Conservation (phyloP, 179 eudicot genomes). For the Carnegiea gigantea region DNA sequence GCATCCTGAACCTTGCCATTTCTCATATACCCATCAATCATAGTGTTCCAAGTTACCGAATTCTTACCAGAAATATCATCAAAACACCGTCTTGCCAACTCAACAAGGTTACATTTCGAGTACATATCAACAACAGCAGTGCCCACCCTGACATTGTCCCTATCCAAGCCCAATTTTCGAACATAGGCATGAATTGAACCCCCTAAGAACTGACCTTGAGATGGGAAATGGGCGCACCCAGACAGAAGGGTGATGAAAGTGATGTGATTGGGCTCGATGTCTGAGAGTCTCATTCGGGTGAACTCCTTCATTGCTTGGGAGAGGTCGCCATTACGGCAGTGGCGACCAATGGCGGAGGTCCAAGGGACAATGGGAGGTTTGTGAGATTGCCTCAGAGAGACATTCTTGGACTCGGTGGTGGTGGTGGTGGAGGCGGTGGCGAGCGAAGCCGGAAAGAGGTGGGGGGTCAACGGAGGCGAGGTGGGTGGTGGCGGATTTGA, state of each 20-base stretch:
- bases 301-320: slow-evolving; percentile 41
- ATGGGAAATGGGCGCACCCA: slow-evolving; percentile 56
- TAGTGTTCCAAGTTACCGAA: slow-evolving; percentile 65
- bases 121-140: slow-evolving; percentile 67
- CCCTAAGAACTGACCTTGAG: slow-evolving; percentile 35
- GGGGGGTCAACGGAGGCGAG: slow-evolving; percentile 17
- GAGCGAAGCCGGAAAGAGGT: slow-evolving; percentile 17
- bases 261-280: slow-evolving; percentile 58
- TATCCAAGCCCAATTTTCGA: slow-evolving; percentile 53
- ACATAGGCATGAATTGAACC: slow-evolving; percentile 52
- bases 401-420: slow-evolving; percentile 20
- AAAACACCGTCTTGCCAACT: slow-evolving; percentile 43
- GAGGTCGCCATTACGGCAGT: slow-evolving; percentile 51
- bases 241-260: slow-evolving; percentile 74
- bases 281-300: slow-evolving; percentile 54
- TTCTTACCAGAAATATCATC: slow-evolving; percentile 48
- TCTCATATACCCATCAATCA: slow-evolving; percentile 71
- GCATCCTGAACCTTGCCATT: slow-evolving; percentile 48
- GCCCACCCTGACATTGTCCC: slow-evolving; percentile 52
- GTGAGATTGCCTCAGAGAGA: slow-evolving; percentile 20
- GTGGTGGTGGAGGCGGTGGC: slow-evolving; percentile 25
- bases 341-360: slow-evolving; percentile 62
- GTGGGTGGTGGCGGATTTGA: slow-evolving; percentile 18
- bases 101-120: slow-evolving; percentile 46
- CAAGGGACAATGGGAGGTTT: slow-evolving; percentile 51